phyloP scores from a whole-genome alignment of 2,329 filamentous ascomycete species.

The Stagonosporopsis chrysanthemi region DNA sequence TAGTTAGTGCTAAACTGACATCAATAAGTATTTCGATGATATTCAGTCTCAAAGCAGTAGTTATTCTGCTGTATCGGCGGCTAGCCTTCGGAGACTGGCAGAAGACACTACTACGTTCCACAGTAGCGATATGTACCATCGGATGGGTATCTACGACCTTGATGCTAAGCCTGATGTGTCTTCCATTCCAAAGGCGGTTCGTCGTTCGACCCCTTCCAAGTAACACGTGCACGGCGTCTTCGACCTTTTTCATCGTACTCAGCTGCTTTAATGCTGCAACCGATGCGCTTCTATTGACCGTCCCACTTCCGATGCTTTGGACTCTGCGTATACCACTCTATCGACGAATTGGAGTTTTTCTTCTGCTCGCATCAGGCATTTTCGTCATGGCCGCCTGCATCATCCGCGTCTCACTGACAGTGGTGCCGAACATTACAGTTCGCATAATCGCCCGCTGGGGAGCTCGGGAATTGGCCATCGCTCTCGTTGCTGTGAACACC shows the following conservation, averaged over 20 bases:
- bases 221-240: slow-evolving; percentile 13
- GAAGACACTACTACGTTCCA: slow-evolving; percentile 16
- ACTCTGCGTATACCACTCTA: slow-evolving; percentile 15
- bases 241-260: slow-evolving; percentile 15
- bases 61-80: slow-evolving; percentile 15
- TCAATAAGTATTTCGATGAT: slow-evolving; percentile 8
- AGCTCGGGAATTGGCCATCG: slow-evolving; percentile 17
- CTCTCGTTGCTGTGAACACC: slow-evolving; percentile 18
- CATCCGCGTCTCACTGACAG: slow-evolving; percentile 15
- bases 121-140: slow-evolving; percentile 8
- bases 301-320: slow-evolving; percentile 20
- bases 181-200: slow-evolving; percentile 12
- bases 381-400: slow-evolving; percentile 22
- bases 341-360: slow-evolving; percentile 11
- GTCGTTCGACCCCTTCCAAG: slow-evolving; percentile 11
- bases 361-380: slow-evolving; percentile 17
- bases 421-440: slow-evolving; percentile 18
- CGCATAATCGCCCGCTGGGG: slow-evolving; percentile 20
- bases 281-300: slow-evolving; percentile 13
- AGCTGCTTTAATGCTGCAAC: slow-evolving; percentile 18
- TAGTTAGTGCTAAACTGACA: not conserved
- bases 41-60: slow-evolving; percentile 23
- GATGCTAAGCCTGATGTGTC: slow-evolving; percentile 18
- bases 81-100: slow-evolving; percentile 19
- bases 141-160: slow-evolving; percentile 17